phyloP scores from a whole-genome alignment of 352 stramenopile species.

The Globisporangium iwayamae region DNA sequence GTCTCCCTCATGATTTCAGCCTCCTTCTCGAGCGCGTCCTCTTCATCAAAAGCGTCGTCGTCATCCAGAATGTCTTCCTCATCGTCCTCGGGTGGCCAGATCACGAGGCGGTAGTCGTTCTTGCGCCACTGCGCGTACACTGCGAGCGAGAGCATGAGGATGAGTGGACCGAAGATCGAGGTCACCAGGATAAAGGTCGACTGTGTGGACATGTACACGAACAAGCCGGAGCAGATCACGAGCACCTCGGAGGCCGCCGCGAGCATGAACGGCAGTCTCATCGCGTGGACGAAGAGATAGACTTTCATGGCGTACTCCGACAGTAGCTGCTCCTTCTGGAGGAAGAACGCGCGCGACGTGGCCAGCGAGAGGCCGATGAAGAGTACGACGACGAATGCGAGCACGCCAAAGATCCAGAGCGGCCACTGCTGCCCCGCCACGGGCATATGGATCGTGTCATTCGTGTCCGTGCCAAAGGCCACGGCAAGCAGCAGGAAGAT shows the following conservation, averaged over 20 bases:
- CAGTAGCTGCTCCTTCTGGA: constrained; percentile 74
- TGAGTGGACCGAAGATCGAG: constrained; percentile 69
- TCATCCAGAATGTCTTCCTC: constrained; percentile 79
- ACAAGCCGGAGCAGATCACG: constrained; percentile 77
- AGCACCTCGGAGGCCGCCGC: constrained; percentile 73
- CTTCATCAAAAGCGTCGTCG: constrained; percentile 69
- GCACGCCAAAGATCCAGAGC: constrained; percentile 83
- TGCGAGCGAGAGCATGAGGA: constrained; percentile 71
- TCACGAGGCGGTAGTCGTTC: constrained; percentile 82
- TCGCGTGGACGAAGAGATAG: constrained; percentile 61
- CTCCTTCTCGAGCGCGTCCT: constrained; percentile 70
- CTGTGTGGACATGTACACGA: constrained; percentile 73
- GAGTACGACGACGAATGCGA: constrained; percentile 80
- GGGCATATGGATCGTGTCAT: constrained; percentile 44
- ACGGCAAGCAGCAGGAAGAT: constrained; percentile 78
- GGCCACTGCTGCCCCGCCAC: constrained; percentile 69
- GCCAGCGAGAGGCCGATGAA: constrained; percentile 71
- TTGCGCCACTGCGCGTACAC: constrained; percentile 76
- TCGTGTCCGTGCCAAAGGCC: constrained; percentile 56
- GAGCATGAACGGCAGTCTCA: constrained; percentile 76
- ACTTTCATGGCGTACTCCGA: constrained; percentile 73
- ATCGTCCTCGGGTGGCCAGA: constrained; percentile 78
- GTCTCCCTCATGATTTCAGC: constrained; percentile 69
- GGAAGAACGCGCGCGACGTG: constrained; percentile 76
- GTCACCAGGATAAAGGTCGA: constrained; percentile 79